Conservation (phyloP, 768 basidiomycete species). For the Tricholoma sp. region DNA sequence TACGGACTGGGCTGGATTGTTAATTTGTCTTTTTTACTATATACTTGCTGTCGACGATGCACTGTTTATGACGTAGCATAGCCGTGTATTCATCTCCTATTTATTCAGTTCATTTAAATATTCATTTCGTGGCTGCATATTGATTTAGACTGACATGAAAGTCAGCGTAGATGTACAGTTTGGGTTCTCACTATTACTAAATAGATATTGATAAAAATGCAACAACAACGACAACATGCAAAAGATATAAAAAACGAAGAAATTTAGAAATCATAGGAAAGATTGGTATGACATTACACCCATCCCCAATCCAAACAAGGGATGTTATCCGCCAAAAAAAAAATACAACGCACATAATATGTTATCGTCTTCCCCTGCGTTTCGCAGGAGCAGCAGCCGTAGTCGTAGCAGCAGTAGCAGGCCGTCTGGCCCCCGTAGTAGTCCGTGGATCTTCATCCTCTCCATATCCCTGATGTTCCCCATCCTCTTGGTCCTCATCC, state of each 20-base stretch:
- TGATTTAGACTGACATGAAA: no score
- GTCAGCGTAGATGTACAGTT: no score
- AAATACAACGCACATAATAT: background rate
- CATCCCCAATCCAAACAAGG: background rate
- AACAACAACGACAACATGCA: background rate
- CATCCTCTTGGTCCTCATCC: background rate
- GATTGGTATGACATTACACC: background rate
- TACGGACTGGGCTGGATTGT: background rate
- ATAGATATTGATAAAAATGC: no score
- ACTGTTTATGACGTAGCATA: background rate
- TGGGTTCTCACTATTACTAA: no score
- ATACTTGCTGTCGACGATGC: background rate
- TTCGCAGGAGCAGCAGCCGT: background rate
- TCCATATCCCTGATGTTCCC: background rate
- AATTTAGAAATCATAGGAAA: background rate
- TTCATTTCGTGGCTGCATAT: no score
- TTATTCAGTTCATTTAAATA: background rate
- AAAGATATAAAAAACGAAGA: background rate
- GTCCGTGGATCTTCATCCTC: conserved; percentile 11
- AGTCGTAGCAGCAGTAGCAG: background rate
- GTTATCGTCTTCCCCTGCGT: conserved; percentile 1
- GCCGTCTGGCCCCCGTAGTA: background rate
- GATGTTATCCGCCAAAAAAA: background rate
- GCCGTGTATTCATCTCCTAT: background rate
- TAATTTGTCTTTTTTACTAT: background rate